Evolutionary conservation across 768 basidiomycete genomes (phyloP).

Genomic region (Suillus placidus): DNA sequence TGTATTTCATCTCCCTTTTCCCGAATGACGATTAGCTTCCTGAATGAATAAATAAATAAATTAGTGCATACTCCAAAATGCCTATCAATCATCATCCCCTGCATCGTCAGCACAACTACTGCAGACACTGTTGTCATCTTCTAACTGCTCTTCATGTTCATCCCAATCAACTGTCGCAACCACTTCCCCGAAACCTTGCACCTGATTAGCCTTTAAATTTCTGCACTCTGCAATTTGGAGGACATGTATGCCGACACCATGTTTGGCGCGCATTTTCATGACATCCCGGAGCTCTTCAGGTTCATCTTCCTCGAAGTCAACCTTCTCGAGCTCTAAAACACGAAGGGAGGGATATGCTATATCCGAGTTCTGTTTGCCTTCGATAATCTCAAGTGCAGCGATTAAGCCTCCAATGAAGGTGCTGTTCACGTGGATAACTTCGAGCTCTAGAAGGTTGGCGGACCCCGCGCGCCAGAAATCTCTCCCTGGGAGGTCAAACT

Average conservation of each 20-base stretch:
- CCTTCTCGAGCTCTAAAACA: neutral
- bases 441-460: neutral
- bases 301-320: neutral
- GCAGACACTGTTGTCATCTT: no score
- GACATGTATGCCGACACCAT: neutral
- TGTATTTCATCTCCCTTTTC: no score
- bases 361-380: neutral
- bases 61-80: no score
- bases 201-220: no score
- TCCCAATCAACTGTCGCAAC: neutral
- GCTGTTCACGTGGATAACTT: neutral
- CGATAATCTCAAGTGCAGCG: neutral
- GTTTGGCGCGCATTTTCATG: neutral
- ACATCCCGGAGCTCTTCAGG: neutral
- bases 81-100: no score
- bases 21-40: no score
- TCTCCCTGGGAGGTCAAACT: neutral
- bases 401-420: neutral
- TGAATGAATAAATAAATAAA: no score
- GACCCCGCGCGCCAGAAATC: neutral
- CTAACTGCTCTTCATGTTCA: no score
- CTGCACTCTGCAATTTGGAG: neutral
- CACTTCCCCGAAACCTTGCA: no score
- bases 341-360: neutral
- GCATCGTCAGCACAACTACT: no score